Evolutionary conservation across 495 filamentous ascomycete genomes (phyloP), one percentile per base, ranked within the genome.

Genomic region (Extremus antarcticus): DNA sequence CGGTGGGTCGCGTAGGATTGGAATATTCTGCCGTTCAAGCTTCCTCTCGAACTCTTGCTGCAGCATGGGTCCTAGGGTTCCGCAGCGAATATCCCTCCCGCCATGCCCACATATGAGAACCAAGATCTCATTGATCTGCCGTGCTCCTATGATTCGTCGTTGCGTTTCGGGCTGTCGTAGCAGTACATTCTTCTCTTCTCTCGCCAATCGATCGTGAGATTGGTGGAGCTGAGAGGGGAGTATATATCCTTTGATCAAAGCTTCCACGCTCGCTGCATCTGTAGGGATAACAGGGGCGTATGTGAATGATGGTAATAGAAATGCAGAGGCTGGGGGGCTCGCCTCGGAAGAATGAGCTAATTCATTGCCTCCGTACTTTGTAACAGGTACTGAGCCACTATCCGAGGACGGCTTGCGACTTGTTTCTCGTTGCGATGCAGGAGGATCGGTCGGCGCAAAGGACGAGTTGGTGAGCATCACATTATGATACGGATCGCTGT

Each of bases 61-160:
- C 16, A 80, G 60, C 22, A 80, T 76, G 0, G 88, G 89, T 0
- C 87, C 90, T 59, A 90, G 75, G 11, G 86, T 65, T 0, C 91
- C 91, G 58, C 91, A 97, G 43, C 91, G 78, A 65, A 67, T 66
- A 65, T 97, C 91, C 10, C 91, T 74, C 11, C 81, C 78, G 10
- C 79, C 83, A 63, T 97, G 91, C 0, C 88, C 86, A 60, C 91
- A 97, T 21, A 97, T 85, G 4, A 95, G 66, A 20, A 95, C 77
- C 23, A 88, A 68, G 0, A 87, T 76, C 19, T 87, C 80, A 2
- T 78, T 60, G 17, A 90, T 78, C 51, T 84, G 78, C 11, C 79
- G 29, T 2, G 68, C 66, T 7, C 59, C 68, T 0, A 70, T 45
- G 54, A 79, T 76, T 20, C 68, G 51, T 4, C 64, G 38, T 19